Evolutionary conservation across 768 basidiomycete genomes (phyloP).

Genomic region (Strobilomyces confusus): DNA sequence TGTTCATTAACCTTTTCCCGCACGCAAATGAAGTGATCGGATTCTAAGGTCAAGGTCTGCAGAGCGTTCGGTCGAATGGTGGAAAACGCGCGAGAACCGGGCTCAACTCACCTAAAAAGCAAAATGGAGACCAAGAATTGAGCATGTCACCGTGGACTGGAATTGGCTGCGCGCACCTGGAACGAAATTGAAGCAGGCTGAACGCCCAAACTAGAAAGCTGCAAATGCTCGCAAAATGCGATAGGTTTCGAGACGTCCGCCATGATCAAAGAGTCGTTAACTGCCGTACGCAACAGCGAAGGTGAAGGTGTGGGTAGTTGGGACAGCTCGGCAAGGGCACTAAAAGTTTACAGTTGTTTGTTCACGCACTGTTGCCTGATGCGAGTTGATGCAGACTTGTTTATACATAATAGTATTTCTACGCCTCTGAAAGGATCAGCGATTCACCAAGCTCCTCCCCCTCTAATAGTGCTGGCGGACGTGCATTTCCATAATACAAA

Average conservation of each 20-base stretch:
- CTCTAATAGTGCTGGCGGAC: conserved; percentile 51
- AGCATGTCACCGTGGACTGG: conserved; percentile 12
- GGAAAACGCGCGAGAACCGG: not conserved
- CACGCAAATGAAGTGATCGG: conserved; percentile 97
- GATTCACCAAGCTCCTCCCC: conserved; percentile 72
- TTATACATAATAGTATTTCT: conserved; percentile 20
- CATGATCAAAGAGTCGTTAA: conserved; percentile 24
- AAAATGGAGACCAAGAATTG: conserved; percentile 6
- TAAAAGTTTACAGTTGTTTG: conserved; percentile 33
- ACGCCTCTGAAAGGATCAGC: conserved; percentile 60
- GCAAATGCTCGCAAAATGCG: conserved; percentile 84
- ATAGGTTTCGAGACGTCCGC: conserved; percentile 59
- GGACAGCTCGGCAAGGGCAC: conserved; percentile 16
- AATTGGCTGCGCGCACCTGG: conserved; percentile 60
- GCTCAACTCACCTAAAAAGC: conserved; percentile 19
- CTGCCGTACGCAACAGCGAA: conserved; percentile 12
- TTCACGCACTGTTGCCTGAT: conserved; percentile 13
- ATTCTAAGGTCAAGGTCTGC: conserved; percentile 91
- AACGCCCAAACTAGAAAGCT: conserved; percentile 92
- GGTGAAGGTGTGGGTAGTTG: conserved; percentile 21
- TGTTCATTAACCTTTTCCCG: conserved; percentile 93
- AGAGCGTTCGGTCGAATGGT: conserved; percentile 3
- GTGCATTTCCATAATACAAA: conserved; percentile 65
- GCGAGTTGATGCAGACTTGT: too few species aligned
- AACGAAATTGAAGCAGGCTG: conserved; percentile 98